A percentile compares a stretch with the other conserved stretches of the same genome.
Evolutionary conservation across 129 eudicot genomes (phyloP).

Genomic region (Apium graveolens): DNA sequence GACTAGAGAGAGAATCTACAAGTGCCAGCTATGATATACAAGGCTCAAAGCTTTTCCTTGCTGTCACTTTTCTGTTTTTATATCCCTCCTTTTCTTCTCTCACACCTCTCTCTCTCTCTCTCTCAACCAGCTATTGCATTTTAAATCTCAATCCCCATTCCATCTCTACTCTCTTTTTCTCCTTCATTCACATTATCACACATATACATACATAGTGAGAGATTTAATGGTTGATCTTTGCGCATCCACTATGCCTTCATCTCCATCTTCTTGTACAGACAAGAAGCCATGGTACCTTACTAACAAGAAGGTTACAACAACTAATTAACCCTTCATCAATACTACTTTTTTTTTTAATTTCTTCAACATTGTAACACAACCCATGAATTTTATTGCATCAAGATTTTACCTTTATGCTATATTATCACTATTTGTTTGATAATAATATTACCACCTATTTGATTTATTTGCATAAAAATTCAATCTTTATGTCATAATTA

Average conservation of each 20-base stretch:
- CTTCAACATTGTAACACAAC: not conserved
- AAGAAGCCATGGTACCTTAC: slow-evolving; percentile 93
- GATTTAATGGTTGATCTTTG: slow-evolving; percentile 36
- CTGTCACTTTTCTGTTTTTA: slow-evolving; percentile 41
- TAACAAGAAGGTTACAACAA: slow-evolving; percentile 54
- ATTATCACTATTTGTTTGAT: not conserved
- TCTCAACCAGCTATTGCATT: slow-evolving; percentile 12
- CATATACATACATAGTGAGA: not conserved
- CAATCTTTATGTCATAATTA: not conserved
- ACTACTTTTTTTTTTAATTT: too few species aligned
- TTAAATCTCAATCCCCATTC: slow-evolving; percentile 17
- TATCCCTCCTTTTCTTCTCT: not conserved
- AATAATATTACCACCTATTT: not conserved
- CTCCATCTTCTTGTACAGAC: slow-evolving; percentile 55
- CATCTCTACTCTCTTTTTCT: slow-evolving; percentile 12
- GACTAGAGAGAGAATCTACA: slow-evolving; percentile 27
- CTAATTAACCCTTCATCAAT: not conserved
- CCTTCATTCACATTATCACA: not conserved
- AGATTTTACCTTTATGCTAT: not conserved
- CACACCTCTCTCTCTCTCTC: slow-evolving; percentile 15
- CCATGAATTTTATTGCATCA: not conserved
- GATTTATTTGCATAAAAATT: not conserved
- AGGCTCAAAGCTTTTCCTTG: slow-evolving; percentile 57
- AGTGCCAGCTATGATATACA: slow-evolving; percentile 68
- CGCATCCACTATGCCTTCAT: slow-evolving; percentile 32